Base-by-base conservation (phyloP, 805 yeast species). In the Jamesozyma rosinii region DNA sequence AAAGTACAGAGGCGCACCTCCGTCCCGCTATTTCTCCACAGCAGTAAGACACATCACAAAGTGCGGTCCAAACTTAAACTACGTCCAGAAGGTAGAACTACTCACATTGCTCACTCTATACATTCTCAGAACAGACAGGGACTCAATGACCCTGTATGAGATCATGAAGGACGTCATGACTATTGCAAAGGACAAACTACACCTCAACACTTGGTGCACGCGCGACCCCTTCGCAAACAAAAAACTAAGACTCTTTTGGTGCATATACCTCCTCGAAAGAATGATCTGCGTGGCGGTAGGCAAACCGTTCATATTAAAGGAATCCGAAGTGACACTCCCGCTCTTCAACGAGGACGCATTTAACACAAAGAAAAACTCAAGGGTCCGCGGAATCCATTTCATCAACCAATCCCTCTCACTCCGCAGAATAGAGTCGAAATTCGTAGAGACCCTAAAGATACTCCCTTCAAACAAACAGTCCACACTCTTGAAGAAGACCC, bases 241-340 rank as follows among this genome's bases (percentile, higher is more conserved):
- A 42, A 70, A 67, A 51, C 58, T 76, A 60, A 67, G 83, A 49
- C 59, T 76, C 15, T 79, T 80, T 63, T 79, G 85, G 85, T 75
- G 80, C 53, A 72, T 74, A 13, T 79, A 77, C 53, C 53, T 76
- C 11, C 53, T 77, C 32, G 85, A 79, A 51, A 71, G 82, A 53
- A 69, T 78, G 63, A 74, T 77, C 37, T 72, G 79, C 32, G 71
- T 77, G 30, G 76, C 83, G 4, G 78, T 79, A n/a, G 79, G 82
- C 11, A 76, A 74, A 53, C 76, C 76, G 3, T 76, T 73, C 51
- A 63, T 72, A 1, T 54, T 80, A 13, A 59, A 65, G 18, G 85
- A 79, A 55, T 51, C 67, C 1, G 68, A 70, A 34, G 70, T 77
- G 35, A 67, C 70, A 43, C 46, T 77, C 24, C 81, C 82, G 0